phyloP scores from a whole-genome alignment of 768 basidiomycete species.

The Tulasnella sp. region DNA sequence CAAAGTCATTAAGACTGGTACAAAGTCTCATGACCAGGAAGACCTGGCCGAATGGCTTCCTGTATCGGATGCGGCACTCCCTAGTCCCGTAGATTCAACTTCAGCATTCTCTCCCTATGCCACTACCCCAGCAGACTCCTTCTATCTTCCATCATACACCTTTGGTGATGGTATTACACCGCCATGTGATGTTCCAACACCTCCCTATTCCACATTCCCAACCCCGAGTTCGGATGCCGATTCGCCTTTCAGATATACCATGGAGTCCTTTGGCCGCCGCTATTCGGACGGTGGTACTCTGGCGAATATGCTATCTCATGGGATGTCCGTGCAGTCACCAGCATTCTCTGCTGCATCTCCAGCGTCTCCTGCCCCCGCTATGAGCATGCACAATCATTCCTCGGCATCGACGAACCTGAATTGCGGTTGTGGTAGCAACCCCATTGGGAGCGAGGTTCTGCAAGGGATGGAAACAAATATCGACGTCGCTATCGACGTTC shows the following conservation, averaged over 20 bases:
- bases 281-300: slow-evolving; percentile 3
- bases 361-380: slow-evolving; percentile 1
- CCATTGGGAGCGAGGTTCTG: slow-evolving; percentile 14
- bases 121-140: slow-evolving; percentile 7
- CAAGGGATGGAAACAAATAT: not conserved
- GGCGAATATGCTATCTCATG: slow-evolving; percentile 13
- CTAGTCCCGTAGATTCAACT: slow-evolving; percentile 7
- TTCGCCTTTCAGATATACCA: slow-evolving; percentile 9
- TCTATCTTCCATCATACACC: slow-evolving; percentile 1
- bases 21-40: not conserved
- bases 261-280: slow-evolving; percentile 10
- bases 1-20: slow-evolving; percentile 4
- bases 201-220: slow-evolving; percentile 14
- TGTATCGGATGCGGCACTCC: slow-evolving; percentile 4
- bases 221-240: slow-evolving; percentile 11
- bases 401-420: slow-evolving; percentile 1
- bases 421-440: slow-evolving; percentile 15
- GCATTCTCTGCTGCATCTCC: slow-evolving; percentile 4
- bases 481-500: slow-evolving; percentile 9
- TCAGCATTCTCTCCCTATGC: slow-evolving; percentile 11
- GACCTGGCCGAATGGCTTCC: slow-evolving; percentile 7
- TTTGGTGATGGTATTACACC: too few relatives aligned
- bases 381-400: not conserved
- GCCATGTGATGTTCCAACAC: slow-evolving; percentile 12
- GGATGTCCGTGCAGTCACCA: slow-evolving; percentile 1